phyloP scores from a whole-genome alignment of 2,329 filamentous ascomycete genomes.

The Diplodia sapinea region DNA sequence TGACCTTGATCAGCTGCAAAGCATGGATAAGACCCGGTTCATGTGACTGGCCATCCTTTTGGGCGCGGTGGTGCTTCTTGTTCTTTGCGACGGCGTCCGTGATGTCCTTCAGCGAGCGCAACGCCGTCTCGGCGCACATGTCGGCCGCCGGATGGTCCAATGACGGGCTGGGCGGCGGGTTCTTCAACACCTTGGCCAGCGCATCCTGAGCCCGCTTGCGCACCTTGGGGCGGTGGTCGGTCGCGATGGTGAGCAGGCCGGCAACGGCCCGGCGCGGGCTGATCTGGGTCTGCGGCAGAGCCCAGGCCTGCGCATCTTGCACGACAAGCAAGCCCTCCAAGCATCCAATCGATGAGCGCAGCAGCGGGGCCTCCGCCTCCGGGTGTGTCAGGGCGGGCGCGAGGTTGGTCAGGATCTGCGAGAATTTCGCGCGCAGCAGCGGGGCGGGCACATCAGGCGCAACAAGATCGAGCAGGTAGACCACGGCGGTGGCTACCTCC shows the following conservation, averaged over 20 bases:
- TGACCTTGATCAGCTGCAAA: constrained; percentile 87
- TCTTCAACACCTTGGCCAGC: constrained; percentile 79
- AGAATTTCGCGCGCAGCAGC: constrained; percentile 92
- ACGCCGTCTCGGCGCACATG: constrained; percentile 91
- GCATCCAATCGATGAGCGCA: constrained; percentile 88
- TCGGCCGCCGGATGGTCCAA: constrained; percentile 93
- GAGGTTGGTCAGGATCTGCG: constrained; percentile 85
- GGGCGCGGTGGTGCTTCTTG: constrained; percentile 60
- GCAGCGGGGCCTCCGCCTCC: constrained; percentile 83
- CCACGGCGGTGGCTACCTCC: constrained; percentile 81
- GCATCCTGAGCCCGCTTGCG: constrained; percentile 92
- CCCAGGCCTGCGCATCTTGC: constrained; percentile 88
- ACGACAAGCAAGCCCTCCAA: constrained; percentile 89
- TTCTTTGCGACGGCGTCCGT: constrained; percentile 75
- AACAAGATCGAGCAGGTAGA: constrained; percentile 94
- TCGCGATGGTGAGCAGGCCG: constrained; percentile 80
- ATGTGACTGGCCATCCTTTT: constrained; percentile 63
- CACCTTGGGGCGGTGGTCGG: constrained; percentile 91
- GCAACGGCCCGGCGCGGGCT: constrained; percentile 87
- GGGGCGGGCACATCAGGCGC: constrained; percentile 83
- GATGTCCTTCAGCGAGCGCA: constrained; percentile 79
- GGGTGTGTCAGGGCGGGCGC: constrained; percentile 80
- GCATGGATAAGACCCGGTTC: constrained; percentile 90
- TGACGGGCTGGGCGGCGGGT: constrained; percentile 86
- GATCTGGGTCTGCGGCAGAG: constrained; percentile 79